Evolutionary conservation across 2,329 filamentous ascomycete genomes (phyloP), one percentile per base, ranked within the genome.

Genomic region (Fusarium hostae): DNA sequence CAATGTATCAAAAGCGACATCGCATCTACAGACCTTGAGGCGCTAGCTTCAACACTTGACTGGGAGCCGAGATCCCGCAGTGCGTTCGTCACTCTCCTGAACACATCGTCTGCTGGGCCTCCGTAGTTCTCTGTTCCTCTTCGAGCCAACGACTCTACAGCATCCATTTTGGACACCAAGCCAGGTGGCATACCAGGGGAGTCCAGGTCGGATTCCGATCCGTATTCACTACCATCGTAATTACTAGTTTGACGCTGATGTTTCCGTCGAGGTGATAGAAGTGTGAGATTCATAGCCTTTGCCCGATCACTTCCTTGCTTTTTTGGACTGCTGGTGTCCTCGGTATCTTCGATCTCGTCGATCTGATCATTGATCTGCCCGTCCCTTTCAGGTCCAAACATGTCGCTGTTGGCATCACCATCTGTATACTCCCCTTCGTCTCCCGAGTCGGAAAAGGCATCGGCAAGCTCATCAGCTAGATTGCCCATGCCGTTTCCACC

Each of bases 391-490:
- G 55, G 54, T 41, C 58, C 61, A 26, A 66, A 35, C 51, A 68
- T 66, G 20, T 68, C 66, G 44, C 72, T 77, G 48, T 76, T 72
- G 54, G 79, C 76, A 18, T 84, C 84, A 16, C 84, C 83, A 37
- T 85, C 82, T 64, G 75, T 79, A 24, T 86, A 84, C 45, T 86
- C 85, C 24, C 86, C 87, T 41, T 90, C 89, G 43, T 89, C 90
- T 62, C 88, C 89, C 12, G 89, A 91, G 37, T 89, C 90, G 45
- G 88, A 89, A 79, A 92, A 89, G 7, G 91, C 90, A 76, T 92
- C 92, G 3, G 91, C 93, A 51, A 96, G 84, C 80, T 96, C 93
- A 80, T 95, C 93, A 3, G 93, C 93, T 52, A 96, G 81, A 74
- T 94, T 95, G 35, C 93, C 93, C 69, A 94, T 84, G 12, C 91